These are phyloP conservation scores for Russula sp. DNA, from an alignment of 768 basidiomycete genomes.

Conservation along the genomic window DNA sequence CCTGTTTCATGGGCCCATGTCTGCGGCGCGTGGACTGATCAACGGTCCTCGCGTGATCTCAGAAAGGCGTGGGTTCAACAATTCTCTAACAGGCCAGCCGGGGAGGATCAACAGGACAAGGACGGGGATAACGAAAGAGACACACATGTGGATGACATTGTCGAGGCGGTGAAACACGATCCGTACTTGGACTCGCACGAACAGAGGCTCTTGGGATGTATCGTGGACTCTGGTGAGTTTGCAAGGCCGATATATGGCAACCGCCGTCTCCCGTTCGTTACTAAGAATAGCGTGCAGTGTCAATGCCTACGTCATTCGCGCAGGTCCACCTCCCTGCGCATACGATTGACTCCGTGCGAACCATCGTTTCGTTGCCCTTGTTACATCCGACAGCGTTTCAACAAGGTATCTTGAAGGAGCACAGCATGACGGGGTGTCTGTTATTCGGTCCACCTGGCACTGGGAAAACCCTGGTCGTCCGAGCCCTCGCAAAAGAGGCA, in stretches of 20 bases:
- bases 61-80: constrained; percentile 65
- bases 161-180: constrained; percentile 72
- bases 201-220: constrained; percentile 71
- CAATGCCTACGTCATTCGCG: constrained; percentile 77
- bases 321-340: constrained; percentile 85
- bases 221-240: constrained; percentile 66
- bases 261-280: constrained; percentile 9
- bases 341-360: constrained; percentile 89
- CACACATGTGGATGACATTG: constrained; percentile 52
- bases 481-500: constrained; percentile 88
- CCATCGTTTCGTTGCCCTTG: constrained; percentile 83
- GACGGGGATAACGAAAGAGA: constrained; percentile 26
- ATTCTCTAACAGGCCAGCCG: constrained; percentile 45
- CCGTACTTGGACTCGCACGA: constrained; percentile 76
- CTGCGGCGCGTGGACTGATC: constrained; percentile 17
- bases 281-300: constrained; percentile 36
- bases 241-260: background rate
- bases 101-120: constrained; percentile 37
- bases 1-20: constrained; percentile 58
- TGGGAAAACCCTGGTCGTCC: constrained; percentile 87
- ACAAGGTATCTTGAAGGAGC: constrained; percentile 84
- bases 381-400: constrained; percentile 84
- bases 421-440: constrained; percentile 86
- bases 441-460: constrained; percentile 90
- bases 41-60: constrained; percentile 29